Evolutionary conservation across 148 eudicot species (phyloP), one percentile per base, ranked within the genome.

Genomic region (Polygonum aviculare): DNA sequence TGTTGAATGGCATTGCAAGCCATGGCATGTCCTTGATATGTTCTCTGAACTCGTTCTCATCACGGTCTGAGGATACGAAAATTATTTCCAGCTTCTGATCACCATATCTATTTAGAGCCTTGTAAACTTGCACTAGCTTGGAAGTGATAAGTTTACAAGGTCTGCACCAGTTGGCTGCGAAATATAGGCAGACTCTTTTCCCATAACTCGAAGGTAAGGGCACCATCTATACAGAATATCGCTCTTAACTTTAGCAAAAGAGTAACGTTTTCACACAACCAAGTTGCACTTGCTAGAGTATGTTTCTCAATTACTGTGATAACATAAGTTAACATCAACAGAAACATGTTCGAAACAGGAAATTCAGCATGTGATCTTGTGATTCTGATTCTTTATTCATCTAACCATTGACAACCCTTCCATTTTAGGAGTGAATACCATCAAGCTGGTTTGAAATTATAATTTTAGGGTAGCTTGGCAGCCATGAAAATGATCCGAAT

Each of bases 161-260:
- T 70, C 84, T 84, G 79, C 88, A 84, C 88, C 89, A 86, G 76
- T 80, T 83, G 38, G 91, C 89, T 16, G 91, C 83, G 80, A 86
- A 88, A 50, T 73, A 83, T 3, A 88, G 85, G 87, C 86, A 86
- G 70, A 77, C 71, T 70, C 82, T 84, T 79, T 76, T 88, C 38
- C 80, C 86, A 12, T 84, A 80, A 52, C 81, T 35, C 12, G 72
- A 49, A 39, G 79, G 78, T 45, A 84, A 75, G 33, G 82, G 82
- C 65, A 87, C 82, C 82, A 33, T 26, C 77, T 74, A 31, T 41
- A 36, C 45, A 59, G 50, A n/a, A 75, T 26, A 41, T 9, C 48
- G 19, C 16, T 63, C 44, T 35, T 12, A 67, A 19, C 36, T 3
- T 12, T 35, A 38, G 5, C 72, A 67, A 36, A 54, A 54, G 8